Percentiles rank a stretch among this genome's conserved stretches.
Conservation (phyloP, 257 asterid genomes). For the Fraxinus excelsior region DNA sequence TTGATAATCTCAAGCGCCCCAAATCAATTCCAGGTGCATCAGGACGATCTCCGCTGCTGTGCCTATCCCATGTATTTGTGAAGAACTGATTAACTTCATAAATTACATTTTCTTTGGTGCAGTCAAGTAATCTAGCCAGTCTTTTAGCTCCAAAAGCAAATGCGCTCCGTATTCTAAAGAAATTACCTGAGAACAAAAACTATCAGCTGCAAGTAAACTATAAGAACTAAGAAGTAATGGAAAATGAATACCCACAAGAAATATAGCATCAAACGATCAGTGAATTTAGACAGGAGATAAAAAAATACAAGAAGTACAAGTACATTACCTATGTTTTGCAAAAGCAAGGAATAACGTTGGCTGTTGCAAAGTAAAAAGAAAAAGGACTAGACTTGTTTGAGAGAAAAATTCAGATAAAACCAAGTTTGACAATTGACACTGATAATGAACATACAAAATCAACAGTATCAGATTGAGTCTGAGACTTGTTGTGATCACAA, state of each 20-base stretch:
- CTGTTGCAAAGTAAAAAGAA: slow-evolving; percentile 4
- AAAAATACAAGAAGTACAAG: not conserved
- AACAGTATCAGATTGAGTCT: not conserved
- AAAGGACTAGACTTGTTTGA: no score
- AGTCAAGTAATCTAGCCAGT: slow-evolving; percentile 71
- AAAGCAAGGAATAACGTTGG: not conserved
- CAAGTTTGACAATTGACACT: not conserved
- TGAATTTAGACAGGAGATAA: not conserved
- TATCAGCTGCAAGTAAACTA: slow-evolving; percentile 7
- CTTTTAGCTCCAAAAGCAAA: slow-evolving; percentile 91
- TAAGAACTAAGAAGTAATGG: slow-evolving; percentile 2
- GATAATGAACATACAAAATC: not conserved
- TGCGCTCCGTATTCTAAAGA: slow-evolving; percentile 89
- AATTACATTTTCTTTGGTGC: slow-evolving; percentile 58
- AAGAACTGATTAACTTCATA: slow-evolving; percentile 85
- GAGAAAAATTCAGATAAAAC: not conserved
- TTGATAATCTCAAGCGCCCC: slow-evolving; percentile 41
- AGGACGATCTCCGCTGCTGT: slow-evolving; percentile 86
- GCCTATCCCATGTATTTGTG: slow-evolving; percentile 88
- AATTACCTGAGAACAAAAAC: slow-evolving; percentile 64
- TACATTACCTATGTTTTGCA: slow-evolving; percentile 7
- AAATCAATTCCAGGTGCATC: slow-evolving; percentile 71
- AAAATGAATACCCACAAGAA: slow-evolving; percentile 10
- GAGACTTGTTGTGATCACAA: not conserved
- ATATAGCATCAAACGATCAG: not conserved